These are phyloP conservation scores for Lecanicillium sp. DNA, from an alignment of 2,329 filamentous ascomycete species.

Conservation along the genomic window DNA sequence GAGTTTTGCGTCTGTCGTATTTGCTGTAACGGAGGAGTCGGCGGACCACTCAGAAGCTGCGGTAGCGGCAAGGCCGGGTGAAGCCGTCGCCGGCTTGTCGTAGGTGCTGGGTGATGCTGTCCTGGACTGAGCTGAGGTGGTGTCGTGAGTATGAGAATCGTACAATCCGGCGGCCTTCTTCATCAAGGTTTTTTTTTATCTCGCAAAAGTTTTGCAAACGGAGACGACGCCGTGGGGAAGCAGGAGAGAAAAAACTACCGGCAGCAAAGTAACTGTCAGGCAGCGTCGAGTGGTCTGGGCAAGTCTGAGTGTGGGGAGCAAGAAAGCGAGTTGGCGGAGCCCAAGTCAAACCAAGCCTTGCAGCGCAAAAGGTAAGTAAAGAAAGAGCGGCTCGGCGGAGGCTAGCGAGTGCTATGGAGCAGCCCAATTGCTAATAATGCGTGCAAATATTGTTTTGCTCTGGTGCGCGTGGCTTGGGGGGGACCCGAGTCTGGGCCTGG, in stretches of 20 bases:
- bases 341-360: not conserved
- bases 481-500: constrained; percentile 4
- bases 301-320: not conserved
- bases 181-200: not conserved
- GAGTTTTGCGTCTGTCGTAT: not conserved
- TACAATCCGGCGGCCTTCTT: not conserved
- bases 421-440: not conserved
- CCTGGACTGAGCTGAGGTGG: not conserved
- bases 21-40: not conserved
- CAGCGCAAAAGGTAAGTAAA: not conserved
- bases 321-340: not conserved
- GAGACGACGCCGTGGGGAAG: not conserved
- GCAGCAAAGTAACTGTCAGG: not conserved
- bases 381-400: not conserved
- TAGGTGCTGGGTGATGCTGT: not conserved
- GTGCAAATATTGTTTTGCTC: constrained; percentile 1
- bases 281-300: too few relatives aligned
- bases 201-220: not conserved
- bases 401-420: not conserved
- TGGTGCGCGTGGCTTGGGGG: constrained; percentile 8
- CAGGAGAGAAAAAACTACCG: not conserved
- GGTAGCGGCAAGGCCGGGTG: constrained; percentile 1
- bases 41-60: not conserved
- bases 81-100: constrained; percentile 5
- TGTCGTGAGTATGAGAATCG: not conserved